These are phyloP conservation scores for Fusarium tjaetaba DNA, from an alignment of 2,329 filamentous ascomycete genomes.

Conservation along the genomic window DNA sequence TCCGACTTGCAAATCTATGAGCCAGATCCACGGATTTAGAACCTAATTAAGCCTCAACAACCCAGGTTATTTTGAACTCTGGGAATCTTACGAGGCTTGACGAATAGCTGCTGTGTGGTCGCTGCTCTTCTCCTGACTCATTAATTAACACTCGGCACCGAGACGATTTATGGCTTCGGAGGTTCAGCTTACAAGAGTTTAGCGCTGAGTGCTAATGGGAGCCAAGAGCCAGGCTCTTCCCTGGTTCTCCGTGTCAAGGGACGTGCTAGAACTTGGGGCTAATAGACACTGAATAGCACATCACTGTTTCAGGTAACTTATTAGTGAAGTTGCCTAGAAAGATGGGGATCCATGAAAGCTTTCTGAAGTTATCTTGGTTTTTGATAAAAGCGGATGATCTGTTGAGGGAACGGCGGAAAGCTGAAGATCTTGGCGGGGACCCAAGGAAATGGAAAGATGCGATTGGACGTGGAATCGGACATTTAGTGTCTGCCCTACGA, in stretches of 20 bases:
- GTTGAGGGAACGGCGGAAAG: neutral
- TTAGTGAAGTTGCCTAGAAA: neutral
- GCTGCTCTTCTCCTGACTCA: slow-evolving; percentile 23
- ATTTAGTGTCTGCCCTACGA: slow-evolving; percentile 9
- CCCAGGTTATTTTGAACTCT: neutral
- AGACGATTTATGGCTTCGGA: slow-evolving; percentile 22
- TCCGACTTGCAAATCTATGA: neutral
- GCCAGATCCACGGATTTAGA: neutral
- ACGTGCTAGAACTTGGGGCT: slow-evolving; percentile 10
- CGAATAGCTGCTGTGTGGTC: neutral
- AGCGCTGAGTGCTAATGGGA: slow-evolving; percentile 19
- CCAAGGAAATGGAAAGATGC: slow-evolving; percentile 8
- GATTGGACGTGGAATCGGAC: slow-evolving; percentile 6
- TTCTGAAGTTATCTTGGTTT: slow-evolving; percentile 17
- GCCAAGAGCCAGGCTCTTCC: slow-evolving; percentile 13
- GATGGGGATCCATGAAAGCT: slow-evolving; percentile 15
- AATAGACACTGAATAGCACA: slow-evolving; percentile 1
- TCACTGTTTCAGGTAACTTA: slow-evolving; percentile 31
- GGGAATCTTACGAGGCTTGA: neutral
- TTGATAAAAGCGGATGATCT: neutral
- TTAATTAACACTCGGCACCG: slow-evolving; percentile 12
- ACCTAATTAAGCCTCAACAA: neutral
- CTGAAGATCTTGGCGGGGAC: slow-evolving; percentile 14
- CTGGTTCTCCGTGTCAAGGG: slow-evolving; percentile 6
- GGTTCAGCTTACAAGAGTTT: slow-evolving; percentile 20